Conservation (phyloP, 305 asterid species). For the Fraxinus greggii region DNA sequence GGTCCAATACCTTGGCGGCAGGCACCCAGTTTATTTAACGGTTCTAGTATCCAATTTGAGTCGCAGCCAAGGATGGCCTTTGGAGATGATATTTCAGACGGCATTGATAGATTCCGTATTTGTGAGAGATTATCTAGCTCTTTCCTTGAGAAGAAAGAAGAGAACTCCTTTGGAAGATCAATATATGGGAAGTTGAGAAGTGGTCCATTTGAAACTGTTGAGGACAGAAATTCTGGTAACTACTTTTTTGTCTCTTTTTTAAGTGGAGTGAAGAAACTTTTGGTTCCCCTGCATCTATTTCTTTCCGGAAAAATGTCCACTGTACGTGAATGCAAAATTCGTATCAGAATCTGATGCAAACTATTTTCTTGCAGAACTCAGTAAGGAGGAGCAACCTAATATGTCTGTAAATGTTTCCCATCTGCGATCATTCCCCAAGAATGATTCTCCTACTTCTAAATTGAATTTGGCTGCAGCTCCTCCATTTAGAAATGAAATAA, state of each 20-base stretch:
- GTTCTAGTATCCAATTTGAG: slow-evolving; percentile 49
- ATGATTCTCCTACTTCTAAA: slow-evolving; percentile 44
- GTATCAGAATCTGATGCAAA: background rate
- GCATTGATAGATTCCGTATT: slow-evolving; percentile 38
- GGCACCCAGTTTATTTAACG: slow-evolving; percentile 62
- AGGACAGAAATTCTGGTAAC: slow-evolving; percentile 63
- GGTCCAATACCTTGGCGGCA: slow-evolving; percentile 88
- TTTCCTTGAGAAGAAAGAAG: slow-evolving; percentile 48
- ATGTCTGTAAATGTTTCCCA: slow-evolving; percentile 40
- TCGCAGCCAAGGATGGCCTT: slow-evolving; percentile 48
- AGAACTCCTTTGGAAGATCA: slow-evolving; percentile 45
- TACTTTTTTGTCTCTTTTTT: background rate
- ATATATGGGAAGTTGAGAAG: slow-evolving; percentile 47
- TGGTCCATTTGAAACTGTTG: slow-evolving; percentile 41
- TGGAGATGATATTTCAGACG: slow-evolving; percentile 46
- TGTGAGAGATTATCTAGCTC: slow-evolving; percentile 45
- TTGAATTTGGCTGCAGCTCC: slow-evolving; percentile 37
- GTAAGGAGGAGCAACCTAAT: slow-evolving; percentile 43
- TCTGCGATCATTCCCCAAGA: slow-evolving; percentile 35
- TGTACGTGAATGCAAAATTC: background rate
- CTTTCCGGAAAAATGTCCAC: slow-evolving; percentile 9
- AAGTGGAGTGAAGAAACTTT: slow-evolving; percentile 4
- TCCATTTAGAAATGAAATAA: slow-evolving; percentile 45
- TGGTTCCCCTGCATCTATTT: background rate
- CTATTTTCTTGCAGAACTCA: slow-evolving; percentile 48